These are phyloP conservation scores for Populus hybrid DNA, from an alignment of 441 rosid genomes.

Conservation along the genomic window DNA sequence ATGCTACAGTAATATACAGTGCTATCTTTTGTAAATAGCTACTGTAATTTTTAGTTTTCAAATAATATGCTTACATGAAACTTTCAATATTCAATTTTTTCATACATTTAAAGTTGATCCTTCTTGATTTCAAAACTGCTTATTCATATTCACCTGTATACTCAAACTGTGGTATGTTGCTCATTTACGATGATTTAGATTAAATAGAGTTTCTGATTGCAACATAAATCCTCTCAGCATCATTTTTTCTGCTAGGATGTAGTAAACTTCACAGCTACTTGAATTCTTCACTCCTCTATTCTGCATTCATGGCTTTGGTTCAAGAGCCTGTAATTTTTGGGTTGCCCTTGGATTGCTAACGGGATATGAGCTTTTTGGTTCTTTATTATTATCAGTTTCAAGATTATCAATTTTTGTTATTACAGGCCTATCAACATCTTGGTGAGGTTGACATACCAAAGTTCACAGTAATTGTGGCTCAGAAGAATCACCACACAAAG, in stretches of 20 bases:
- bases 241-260: not conserved
- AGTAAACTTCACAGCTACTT: not conserved
- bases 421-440: conserved; percentile 75
- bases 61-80: not conserved
- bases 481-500: conserved; percentile 89
- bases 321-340: not conserved
- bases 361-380: not conserved
- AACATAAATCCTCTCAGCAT: not conserved
- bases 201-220: not conserved
- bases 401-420: conserved; percentile 1
- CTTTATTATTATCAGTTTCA: not conserved
- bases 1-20: not conserved
- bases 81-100: not conserved
- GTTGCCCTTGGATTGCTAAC: not conserved
- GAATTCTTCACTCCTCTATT: not conserved
- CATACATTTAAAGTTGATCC: conserved; percentile 1
- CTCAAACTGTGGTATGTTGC: not conserved
- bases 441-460: conserved; percentile 75
- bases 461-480: conserved; percentile 83
- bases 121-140: not conserved
- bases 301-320: not conserved
- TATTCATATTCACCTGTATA: not conserved
- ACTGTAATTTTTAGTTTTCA: not conserved
- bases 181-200: not conserved
- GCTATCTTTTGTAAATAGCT: not conserved